Base-by-base conservation (phyloP, 2,329 filamentous ascomycete genomes). In the Alternaria rosae region DNA sequence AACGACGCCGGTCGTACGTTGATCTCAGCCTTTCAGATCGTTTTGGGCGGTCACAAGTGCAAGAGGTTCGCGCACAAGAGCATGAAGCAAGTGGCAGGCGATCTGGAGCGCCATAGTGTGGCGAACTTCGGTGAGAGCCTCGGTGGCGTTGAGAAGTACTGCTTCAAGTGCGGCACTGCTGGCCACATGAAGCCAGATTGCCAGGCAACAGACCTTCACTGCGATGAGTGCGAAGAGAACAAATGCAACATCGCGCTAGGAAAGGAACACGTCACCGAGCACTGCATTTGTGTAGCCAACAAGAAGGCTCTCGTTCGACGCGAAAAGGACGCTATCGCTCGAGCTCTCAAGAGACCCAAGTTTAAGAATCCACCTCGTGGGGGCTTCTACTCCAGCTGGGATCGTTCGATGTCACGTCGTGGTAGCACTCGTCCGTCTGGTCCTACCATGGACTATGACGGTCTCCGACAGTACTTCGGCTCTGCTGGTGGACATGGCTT, bases 1-100 rank as follows among this genome's bases (percentile, higher is more conserved):
- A 73, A 74, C 45, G 70, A 73, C 35, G 62, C 52, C 0, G 71
- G 64, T 2, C 64, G 70, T 3, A 75, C 74, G 0, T 52, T 72
- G 15, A 75, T 76, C 20, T 62, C 47, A 5, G 74, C 67, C 0
- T 57, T 76, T 6, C 61, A 69, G 13, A 54, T 75, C 30, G 56
- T 65, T 1, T 48, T 72, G 5, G 53, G 54, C 0, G 28, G 30
- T 1, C 15, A 60, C 2, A 30, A 42, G 0, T 51, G 54, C 43
- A 65, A 51, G n/a, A 12, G 23, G 3, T 8, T 38, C 4, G 9
- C 30, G 5, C 17, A 25, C 1, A 55, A 54, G 30, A 44, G 17
- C 1, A 53, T 64, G 53, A n/a, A 45, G 6, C 11, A 66, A 21
- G 61, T 69, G 6, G 60, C 62, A 1, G 35, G 15, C 5, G 51